Percentiles rank a stretch among this genome's conserved stretches.
phyloP scores from a whole-genome alignment of 495 filamentous ascomycete species.

The Podospora pseudocomata region DNA sequence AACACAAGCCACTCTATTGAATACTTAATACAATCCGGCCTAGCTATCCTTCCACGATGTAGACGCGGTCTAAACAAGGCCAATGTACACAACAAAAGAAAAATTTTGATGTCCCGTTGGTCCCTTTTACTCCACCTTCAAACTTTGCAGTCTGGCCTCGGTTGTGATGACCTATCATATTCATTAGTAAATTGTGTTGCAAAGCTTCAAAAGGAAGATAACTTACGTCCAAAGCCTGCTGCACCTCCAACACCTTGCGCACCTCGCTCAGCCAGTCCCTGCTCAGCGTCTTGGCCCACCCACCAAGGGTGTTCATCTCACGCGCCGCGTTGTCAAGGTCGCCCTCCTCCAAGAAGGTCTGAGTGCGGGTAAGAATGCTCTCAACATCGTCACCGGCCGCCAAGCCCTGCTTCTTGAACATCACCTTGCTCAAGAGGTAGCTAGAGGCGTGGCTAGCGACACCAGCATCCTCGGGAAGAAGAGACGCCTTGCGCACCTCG shows the following conservation, averaged over 20 bases:
- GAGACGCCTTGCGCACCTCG: conserved; percentile 89
- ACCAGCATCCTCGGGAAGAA: conserved; percentile 88
- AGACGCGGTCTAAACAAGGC: conserved; percentile 15
- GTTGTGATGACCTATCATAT: conserved; percentile 53
- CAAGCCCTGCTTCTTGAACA: conserved; percentile 91
- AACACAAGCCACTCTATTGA: conserved; percentile 20
- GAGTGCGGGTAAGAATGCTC: conserved; percentile 82
- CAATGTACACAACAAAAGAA: conserved; percentile 26
- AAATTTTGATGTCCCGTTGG: background rate
- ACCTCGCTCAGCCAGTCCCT: conserved; percentile 90
- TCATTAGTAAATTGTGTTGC: conserved; percentile 18
- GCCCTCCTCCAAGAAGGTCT: conserved; percentile 85
- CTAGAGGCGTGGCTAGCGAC: conserved; percentile 90
- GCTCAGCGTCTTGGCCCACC: conserved; percentile 92
- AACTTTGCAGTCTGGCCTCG: conserved; percentile 59
- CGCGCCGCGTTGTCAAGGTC: conserved; percentile 84
- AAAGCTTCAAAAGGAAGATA: conserved; percentile 13
- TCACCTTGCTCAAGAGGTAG: conserved; percentile 78
- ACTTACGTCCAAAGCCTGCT: conserved; percentile 91
- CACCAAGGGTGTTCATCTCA: conserved; percentile 87
- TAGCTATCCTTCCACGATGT: background rate
- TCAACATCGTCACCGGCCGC: conserved; percentile 89
- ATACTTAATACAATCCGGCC: conserved; percentile 18
- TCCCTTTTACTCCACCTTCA: conserved; percentile 48
- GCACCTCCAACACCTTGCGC: conserved; percentile 84